Conservation (phyloP, 140 eudicot species). For the Ambrosia hybrid region DNA sequence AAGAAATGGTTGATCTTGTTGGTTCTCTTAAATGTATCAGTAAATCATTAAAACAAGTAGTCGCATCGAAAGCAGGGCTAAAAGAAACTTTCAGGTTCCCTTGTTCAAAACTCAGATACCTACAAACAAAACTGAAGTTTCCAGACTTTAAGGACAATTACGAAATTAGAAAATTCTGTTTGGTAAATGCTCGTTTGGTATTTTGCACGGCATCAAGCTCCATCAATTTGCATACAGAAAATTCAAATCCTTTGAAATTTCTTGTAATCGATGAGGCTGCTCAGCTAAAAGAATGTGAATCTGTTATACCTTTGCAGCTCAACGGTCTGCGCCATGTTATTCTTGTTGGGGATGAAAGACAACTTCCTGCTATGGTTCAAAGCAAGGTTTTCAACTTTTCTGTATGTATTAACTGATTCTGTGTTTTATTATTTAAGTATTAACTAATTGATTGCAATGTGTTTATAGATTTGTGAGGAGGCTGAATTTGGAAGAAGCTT, state of each 20-base stretch:
- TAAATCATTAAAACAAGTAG: constrained; percentile 16
- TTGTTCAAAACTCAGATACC: constrained; percentile 38
- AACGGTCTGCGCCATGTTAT: constrained; percentile 55
- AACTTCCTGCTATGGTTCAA: constrained; percentile 73
- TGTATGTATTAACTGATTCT: background rate
- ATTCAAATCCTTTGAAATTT: constrained; percentile 33
- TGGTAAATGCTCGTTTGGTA: constrained; percentile 46
- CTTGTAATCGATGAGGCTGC: constrained; percentile 84
- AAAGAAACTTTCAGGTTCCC: constrained; percentile 25
- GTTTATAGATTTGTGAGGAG: constrained; percentile 45
- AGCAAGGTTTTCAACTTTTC: constrained; percentile 55
- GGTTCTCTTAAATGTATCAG: constrained; percentile 30
- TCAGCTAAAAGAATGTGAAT: constrained; percentile 83
- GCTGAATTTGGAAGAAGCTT: constrained; percentile 82
- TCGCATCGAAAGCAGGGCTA: constrained; percentile 22
- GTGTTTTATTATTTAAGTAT: too few species aligned
- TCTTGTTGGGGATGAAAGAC: constrained; percentile 68
- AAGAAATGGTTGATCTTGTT: constrained; percentile 40
- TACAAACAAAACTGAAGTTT: constrained; percentile 28
- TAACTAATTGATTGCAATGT: constrained; percentile 3
- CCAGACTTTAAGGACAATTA: constrained; percentile 22
- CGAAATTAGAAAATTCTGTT: constrained; percentile 44
- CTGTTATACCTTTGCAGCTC: constrained; percentile 63
- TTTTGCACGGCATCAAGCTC: constrained; percentile 80
- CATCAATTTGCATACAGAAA: constrained; percentile 28